A percentile compares a stretch with the other conserved stretches of the same genome.
These are phyloP conservation scores for Colletotrichum musicola DNA, from an alignment of 2,329 filamentous ascomycete species.

Conservation along the genomic window DNA sequence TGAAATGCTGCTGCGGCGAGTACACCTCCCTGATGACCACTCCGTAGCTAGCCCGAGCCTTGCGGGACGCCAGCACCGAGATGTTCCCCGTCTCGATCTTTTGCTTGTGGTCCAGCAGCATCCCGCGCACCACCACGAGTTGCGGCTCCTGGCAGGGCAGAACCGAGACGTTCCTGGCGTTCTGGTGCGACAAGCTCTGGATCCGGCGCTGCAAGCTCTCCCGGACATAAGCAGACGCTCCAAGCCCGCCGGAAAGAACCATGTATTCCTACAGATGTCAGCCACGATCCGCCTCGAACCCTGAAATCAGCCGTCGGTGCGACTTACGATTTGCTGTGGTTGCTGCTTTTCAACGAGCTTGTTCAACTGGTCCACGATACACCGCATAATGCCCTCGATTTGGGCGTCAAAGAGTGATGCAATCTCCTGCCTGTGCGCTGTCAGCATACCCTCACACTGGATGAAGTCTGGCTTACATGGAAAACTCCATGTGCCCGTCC, in stretches of 20 bases:
- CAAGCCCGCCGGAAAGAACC: constrained; percentile 60
- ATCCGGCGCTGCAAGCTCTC: constrained; percentile 55
- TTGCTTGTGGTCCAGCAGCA: constrained; percentile 64
- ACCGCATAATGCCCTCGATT: constrained; percentile 53
- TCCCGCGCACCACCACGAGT: constrained; percentile 66
- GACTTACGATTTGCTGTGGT: constrained; percentile 51
- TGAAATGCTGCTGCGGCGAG: constrained; percentile 50
- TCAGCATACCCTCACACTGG: background rate
- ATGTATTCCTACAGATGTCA: constrained; percentile 51
- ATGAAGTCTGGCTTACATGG: constrained; percentile 47
- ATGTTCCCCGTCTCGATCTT: constrained; percentile 55
- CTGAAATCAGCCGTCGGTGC: background rate
- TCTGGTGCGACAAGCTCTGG: constrained; percentile 48
- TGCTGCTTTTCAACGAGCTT: constrained; percentile 50
- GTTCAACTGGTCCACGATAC: constrained; percentile 55
- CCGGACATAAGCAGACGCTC: constrained; percentile 61
- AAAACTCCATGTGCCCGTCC: constrained; percentile 55
- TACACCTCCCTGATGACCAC: constrained; percentile 54
- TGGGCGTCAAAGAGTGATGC: constrained; percentile 44
- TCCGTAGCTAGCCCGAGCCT: constrained; percentile 59
- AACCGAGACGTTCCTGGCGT: constrained; percentile 52
- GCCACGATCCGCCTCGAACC: constrained; percentile 27
- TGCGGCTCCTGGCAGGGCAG: constrained; percentile 64
- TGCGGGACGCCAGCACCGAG: constrained; percentile 57
- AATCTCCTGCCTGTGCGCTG: background rate